Base-by-base conservation (phyloP, 164 flowering plant species). In the Annona cherimola region DNA sequence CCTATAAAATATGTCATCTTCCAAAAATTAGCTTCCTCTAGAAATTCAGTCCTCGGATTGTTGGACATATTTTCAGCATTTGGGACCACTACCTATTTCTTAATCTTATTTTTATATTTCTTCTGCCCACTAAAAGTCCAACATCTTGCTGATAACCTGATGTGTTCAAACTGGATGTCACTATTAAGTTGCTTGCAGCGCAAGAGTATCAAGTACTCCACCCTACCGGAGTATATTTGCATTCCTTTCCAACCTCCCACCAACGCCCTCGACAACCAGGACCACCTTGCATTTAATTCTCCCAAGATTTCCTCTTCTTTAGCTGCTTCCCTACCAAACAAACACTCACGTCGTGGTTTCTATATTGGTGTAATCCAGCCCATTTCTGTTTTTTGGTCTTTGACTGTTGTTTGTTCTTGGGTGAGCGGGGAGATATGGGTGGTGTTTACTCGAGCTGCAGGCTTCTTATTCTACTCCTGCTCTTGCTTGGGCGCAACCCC, bases 401-500 rank as follows among this genome's bases (percentile, higher is more conserved):
- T 50, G 14, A 9, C 57, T 50, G 0, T 46, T 12, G 7, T 12
- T 46, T 12, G 9, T 16, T 50, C 57, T 50, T 3, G 9, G 57
- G 57, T 9, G 57, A 9, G 19, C 69, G 75, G 60, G 9, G 12
- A 8, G 45, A 60, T 18, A 82, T 82, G 84, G 80, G 71, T 65
- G 80, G 71, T 65, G 14, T 70, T 44, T 61, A 74, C 44, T 76
- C 63, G 73, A 26, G 35, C 35, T 26, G 35, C 35, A 81, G 81
- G 71, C 69, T 55, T 66, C 8, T 61, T 57, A 54, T 77, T 64
- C 74, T 71, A 45, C 76, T 79, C 4, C 46, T 83, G 0, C 2
- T 81, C 5, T 69, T 85, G 73, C 41, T 81, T 76, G 75, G 72
- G 64, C 55, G 79, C 45, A 20, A 66, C 54, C 35, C 35, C 35